Evolutionary conservation across 805 yeast genomes (phyloP), one percentile per base, ranked within the genome.

Genomic region (Saturnispora quitensis): DNA sequence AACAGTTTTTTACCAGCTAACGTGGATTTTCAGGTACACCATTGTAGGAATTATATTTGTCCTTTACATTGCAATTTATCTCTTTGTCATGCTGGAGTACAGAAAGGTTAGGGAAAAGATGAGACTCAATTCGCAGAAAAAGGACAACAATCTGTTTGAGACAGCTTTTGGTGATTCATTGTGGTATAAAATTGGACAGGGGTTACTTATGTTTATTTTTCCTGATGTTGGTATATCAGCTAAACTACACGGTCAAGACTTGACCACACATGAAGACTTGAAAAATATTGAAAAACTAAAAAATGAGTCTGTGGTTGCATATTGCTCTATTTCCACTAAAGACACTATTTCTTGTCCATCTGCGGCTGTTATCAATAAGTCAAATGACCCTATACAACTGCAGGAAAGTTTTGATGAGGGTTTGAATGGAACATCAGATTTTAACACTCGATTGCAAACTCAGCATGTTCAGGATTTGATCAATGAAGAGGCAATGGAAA

Each of bases 1-100:
- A 43, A 55, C 68, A 2, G 95, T 95, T 0, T 62, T 74, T 7
- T 89, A 93, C 93, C 84, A 81, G 63, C 68, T 89, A 47, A 78
- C 89, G 56, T 90, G 96, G 96, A 82, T 81, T 2, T 89, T 95
- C 12, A 73, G 97, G 47, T 89, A 81, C 62, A 66, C 78, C 52
- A 77, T 89, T 50, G 75, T 86, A 53, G 62, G 85, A 9, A 61
- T 75, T 25, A 86, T 90, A 56, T 60, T 86, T 35, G 64, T 73
- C 3, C 78, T 88, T 45, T 89, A 89, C 65, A 69, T 78, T 47
- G 72, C 84, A 38, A 82, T 89, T 48, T 89, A 89, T 65, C 67
- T 78, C 54, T 86, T 84, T 61, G 91, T 89, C 24, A 73, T 79
- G 53, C 68, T 72, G 36, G 86, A 87, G 60, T 78, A 82, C 62